Evolutionary conservation across 495 filamentous ascomycete genomes (phyloP), one percentile per base, ranked within the genome.

Genomic region (Chaetomium fimeti): DNA sequence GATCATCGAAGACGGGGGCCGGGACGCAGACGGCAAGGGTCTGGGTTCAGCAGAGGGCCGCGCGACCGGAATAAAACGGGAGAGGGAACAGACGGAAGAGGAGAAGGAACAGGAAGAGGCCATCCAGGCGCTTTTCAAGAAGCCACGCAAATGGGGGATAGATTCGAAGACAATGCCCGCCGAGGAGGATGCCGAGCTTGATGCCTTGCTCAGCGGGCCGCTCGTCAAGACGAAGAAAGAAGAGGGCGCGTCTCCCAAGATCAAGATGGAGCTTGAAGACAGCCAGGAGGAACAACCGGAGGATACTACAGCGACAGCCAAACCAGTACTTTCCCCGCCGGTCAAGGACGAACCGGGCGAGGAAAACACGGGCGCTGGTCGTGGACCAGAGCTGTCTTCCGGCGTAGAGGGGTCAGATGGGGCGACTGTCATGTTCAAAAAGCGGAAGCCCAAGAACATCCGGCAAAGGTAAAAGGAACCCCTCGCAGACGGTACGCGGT

Each of bases 391-490:
- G 3, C 20, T 45, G 2, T 9, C 22, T n/a, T 45, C 60, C 16
- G 16, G 20, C 13, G 29, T 42, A 9, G 47, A 7, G 9, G 59
- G 6, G 27, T 11, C 32, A 36, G 47, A 40, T 8, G 62, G 27
- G 12, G 66, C 58, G 1, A 66, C 71, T 0, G 81, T 93, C 22
- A 77, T 94, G 15, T 97, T 97, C 79, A 97, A 96, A 78, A 96
- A 96, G 77, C 85, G 93, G 66, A 97, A 94, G 72, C 82, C 88
- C 1, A 96, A 92, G 74, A 85, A 86, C 38, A 84, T 90, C 68
- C 82, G 85, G 43, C 84, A 87, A 53, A 79, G 77, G 69, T 82
- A 68, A 42, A 1, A 9, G 32, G 7, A 27, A 36, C 24, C 16
- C 0, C 9, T 15, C 1, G 0, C 25, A 20, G 53, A 0, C 8